Percentiles rank a stretch among this genome's conserved stretches.
Evolutionary conservation across 2,329 filamentous ascomycete genomes (phyloP).

Genomic region (Biscogniauxia marginata): DNA sequence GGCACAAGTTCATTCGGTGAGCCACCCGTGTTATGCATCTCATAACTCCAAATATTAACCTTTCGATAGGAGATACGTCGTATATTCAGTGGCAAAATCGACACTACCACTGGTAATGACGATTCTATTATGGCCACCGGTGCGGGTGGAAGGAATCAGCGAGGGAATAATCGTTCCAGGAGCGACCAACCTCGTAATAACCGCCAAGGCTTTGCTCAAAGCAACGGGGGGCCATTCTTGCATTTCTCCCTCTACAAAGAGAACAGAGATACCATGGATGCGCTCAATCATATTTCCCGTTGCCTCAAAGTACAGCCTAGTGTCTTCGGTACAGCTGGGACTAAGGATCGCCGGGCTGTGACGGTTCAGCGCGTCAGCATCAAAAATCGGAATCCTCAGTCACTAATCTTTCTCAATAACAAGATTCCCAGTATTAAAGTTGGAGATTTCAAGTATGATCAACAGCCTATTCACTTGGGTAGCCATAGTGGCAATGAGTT

Average conservation of each 20-base stretch:
- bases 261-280: conserved; percentile 96
- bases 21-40: conserved; percentile 4
- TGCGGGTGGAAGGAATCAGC: conserved; percentile 20
- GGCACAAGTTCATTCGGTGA: conserved; percentile 46
- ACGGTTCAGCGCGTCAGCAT: conserved; percentile 81
- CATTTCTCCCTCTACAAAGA: conserved; percentile 96
- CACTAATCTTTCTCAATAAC: conserved; percentile 65
- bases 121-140: conserved; percentile 63
- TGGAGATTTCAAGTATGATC: conserved; percentile 79
- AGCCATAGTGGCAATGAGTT: conserved; percentile 90
- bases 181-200: conserved; percentile 23
- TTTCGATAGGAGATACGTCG: conserved; percentile 60
- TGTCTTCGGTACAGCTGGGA: conserved; percentile 74
- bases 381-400: conserved; percentile 49
- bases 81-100: conserved; percentile 75
- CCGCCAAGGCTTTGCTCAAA: conserved; percentile 23
- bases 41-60: conserved; percentile 17
- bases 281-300: conserved; percentile 72
- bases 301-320: conserved; percentile 73
- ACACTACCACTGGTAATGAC: conserved; percentile 63
- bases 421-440: conserved; percentile 61
- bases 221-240: conserved; percentile 67
- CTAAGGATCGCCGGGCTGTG: conserved; percentile 84
- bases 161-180: conserved; percentile 29
- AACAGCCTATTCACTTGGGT: conserved; percentile 73